phyloP scores from a whole-genome alignment of 805 yeast species.

The Pichia californica region DNA sequence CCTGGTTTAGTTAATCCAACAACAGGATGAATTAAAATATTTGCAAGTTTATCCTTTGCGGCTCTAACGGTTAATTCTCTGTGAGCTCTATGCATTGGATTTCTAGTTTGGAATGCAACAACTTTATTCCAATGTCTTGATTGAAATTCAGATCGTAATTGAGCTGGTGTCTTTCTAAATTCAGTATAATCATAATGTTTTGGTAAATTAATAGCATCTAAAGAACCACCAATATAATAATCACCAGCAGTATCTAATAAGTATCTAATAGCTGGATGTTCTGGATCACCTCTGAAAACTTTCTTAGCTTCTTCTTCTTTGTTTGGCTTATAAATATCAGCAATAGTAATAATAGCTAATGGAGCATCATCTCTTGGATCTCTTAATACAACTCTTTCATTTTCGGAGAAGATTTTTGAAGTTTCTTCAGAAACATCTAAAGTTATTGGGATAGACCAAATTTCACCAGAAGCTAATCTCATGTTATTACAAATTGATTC shows the following conservation, averaged over 20 bases:
- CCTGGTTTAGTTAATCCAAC: constrained; percentile 97
- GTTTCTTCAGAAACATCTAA: constrained; percentile 58
- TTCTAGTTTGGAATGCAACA: constrained; percentile 96
- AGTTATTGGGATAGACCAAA: constrained; percentile 93
- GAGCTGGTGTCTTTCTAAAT: constrained; percentile 83
- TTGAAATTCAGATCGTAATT: constrained; percentile 76
- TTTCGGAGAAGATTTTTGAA: constrained; percentile 42
- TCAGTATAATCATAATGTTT: constrained; percentile 87
- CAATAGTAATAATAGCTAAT: constrained; percentile 74
- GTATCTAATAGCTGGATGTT: constrained; percentile 87
- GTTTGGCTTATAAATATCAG: constrained; percentile 75
- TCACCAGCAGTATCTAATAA: constrained; percentile 71
- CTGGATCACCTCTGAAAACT: constrained; percentile 95
- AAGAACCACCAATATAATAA: constrained; percentile 78
- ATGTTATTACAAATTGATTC: constrained; percentile 58
- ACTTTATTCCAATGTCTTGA: constrained; percentile 80
- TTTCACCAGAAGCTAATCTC: constrained; percentile 66
- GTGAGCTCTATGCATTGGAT: constrained; percentile 99
- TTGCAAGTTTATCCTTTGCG: constrained; percentile 85
- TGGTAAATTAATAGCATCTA: constrained; percentile 80
- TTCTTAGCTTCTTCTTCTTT: constrained; percentile 72
- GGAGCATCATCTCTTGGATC: constrained; percentile 79
- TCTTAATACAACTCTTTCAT: constrained; percentile 62
- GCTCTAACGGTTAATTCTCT: constrained; percentile 94
- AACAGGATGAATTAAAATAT: constrained; percentile 90